These are phyloP conservation scores for Neurospora sp. DNA, from an alignment of 495 filamentous ascomycete genomes.

Conservation along the genomic window DNA sequence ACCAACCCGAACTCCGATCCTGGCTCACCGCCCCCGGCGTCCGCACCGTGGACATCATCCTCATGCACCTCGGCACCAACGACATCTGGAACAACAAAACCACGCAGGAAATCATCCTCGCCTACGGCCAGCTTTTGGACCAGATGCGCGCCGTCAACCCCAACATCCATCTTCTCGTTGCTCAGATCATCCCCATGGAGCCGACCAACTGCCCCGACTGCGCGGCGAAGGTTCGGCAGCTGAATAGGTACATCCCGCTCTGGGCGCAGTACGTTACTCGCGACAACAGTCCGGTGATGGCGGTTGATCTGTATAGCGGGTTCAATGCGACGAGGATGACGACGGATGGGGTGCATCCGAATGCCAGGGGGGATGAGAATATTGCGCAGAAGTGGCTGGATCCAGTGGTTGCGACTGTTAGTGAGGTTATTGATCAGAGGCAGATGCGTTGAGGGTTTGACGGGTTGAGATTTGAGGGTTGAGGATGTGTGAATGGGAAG, in stretches of 20 bases:
- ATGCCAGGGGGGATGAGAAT: constrained; percentile 27
- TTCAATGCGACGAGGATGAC: constrained; percentile 26
- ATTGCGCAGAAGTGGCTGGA: constrained; percentile 30
- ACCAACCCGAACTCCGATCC: constrained; percentile 8
- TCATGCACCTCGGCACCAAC: constrained; percentile 42
- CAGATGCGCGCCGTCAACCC: constrained; percentile 35
- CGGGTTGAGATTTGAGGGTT: background rate
- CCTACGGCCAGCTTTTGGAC: constrained; percentile 26
- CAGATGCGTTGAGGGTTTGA: background rate
- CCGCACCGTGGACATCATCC: constrained; percentile 36
- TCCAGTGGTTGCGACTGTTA: constrained; percentile 5
- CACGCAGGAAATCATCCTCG: constrained; percentile 23
- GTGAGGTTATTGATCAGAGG: background rate
- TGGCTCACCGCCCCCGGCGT: no score
- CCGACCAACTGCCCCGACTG: constrained; percentile 22
- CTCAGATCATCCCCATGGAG: constrained; percentile 38
- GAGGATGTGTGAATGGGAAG: background rate
- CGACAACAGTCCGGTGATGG: background rate
- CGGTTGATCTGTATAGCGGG: constrained; percentile 36
- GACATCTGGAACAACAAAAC: constrained; percentile 31
- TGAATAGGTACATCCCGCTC: constrained; percentile 29
- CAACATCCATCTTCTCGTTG: constrained; percentile 33
- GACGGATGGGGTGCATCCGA: constrained; percentile 38
- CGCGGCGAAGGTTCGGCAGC: constrained; percentile 16
- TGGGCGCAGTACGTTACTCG: constrained; percentile 22